Evolutionary conservation across 176 grass and related monocot genomes (phyloP).

Genomic region (Cenchrus fungigraminus): DNA sequence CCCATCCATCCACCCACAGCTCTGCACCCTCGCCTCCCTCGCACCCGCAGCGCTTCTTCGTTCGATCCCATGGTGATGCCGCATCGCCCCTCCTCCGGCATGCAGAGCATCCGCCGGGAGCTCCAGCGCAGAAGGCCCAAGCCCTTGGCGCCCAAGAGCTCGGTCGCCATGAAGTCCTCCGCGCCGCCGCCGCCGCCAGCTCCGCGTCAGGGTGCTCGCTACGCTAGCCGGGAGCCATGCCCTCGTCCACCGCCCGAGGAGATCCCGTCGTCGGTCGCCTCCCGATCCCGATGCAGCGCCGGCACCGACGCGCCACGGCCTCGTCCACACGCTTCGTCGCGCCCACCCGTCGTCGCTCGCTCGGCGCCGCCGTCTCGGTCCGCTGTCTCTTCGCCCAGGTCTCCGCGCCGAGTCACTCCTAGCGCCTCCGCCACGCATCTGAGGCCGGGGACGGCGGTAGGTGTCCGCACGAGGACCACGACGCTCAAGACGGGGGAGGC

Average conservation of each 20-base stretch:
- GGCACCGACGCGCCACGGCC: not conserved
- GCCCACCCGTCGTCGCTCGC: not conserved
- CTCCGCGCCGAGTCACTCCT: not conserved
- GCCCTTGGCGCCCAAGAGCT: not conserved
- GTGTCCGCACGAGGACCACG: not conserved
- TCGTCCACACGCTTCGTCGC: not conserved
- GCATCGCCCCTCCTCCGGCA: not conserved
- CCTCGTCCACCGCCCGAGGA: not conserved
- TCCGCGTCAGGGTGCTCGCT: too few species aligned
- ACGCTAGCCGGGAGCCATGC: not conserved
- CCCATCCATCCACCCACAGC: too few species aligned
- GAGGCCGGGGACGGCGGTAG: not conserved
- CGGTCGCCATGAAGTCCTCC: not conserved
- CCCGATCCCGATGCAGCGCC: not conserved
- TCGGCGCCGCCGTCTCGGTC: not conserved
- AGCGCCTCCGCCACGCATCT: too few species aligned
- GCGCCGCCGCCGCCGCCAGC: not conserved
- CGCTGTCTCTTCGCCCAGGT: not conserved
- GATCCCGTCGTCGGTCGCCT: not conserved
- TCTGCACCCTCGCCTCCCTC: too few species aligned
- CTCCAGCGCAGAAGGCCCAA: not conserved
- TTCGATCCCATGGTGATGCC: not conserved
- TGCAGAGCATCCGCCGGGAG: not conserved
- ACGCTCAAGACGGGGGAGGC: not conserved
- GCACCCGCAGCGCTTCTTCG: not conserved